Conservation (phyloP, 352 stramenopile genomes). For the Hyaloperonospora arabidopsidis region DNA sequence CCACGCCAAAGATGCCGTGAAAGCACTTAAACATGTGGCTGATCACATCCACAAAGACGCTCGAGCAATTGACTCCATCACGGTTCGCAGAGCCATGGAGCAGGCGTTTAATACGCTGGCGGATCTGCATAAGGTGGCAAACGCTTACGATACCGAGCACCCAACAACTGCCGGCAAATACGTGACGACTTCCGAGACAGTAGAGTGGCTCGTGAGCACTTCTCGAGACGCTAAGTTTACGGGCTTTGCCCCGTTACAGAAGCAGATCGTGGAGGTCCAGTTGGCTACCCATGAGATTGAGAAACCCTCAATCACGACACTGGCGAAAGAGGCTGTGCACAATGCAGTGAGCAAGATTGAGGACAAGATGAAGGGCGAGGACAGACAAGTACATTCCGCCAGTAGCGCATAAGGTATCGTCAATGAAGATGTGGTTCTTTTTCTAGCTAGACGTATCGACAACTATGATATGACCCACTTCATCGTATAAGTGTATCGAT, state of each 20-base stretch:
- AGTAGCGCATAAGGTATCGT: not conserved
- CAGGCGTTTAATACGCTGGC: conserved; percentile 25
- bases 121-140: conserved; percentile 23
- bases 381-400: not conserved
- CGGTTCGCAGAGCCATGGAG: conserved; percentile 21
- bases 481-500: no score
- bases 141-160: conserved; percentile 22
- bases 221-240: conserved; percentile 23
- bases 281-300: conserved; percentile 7
- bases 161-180: conserved; percentile 16
- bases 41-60: conserved; percentile 18
- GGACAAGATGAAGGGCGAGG: conserved; percentile 12
- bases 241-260: conserved; percentile 19
- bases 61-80: conserved; percentile 6
- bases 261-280: conserved; percentile 17
- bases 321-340: conserved; percentile 23
- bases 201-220: conserved; percentile 27
- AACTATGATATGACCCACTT: no score
- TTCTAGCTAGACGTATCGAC: no score
- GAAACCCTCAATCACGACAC: conserved; percentile 19
- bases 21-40: conserved; percentile 12
- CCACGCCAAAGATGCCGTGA: conserved; percentile 25
- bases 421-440: no score
- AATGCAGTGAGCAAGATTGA: conserved; percentile 11
- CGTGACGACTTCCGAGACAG: conserved; percentile 16